Conservation (phyloP, 2,329 filamentous ascomycete genomes). For the Tympanopsis confertula region DNA sequence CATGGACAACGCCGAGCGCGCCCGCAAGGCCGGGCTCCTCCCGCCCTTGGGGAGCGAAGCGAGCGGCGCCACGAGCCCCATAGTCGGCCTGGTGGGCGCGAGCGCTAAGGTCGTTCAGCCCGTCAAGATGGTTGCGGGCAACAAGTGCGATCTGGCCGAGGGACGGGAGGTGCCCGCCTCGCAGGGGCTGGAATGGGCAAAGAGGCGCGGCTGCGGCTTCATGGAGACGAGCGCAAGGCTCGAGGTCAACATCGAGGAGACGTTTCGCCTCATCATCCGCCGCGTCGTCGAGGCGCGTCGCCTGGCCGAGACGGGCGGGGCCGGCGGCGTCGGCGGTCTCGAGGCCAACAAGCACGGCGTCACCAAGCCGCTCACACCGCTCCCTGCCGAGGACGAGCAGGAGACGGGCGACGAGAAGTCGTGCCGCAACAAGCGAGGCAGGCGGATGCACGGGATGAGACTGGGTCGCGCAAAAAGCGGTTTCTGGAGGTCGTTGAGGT, state of each 20-base stretch:
- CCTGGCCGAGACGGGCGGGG: constrained; percentile 33
- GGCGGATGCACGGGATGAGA: constrained; percentile 30
- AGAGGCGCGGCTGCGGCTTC: constrained; percentile 63
- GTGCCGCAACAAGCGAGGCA: constrained; percentile 28
- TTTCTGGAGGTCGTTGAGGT: constrained; percentile 45
- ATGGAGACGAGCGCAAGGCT: constrained; percentile 81
- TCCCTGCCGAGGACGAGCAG: constrained; percentile 23
- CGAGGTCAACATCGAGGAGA: constrained; percentile 83
- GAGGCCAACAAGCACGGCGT: constrained; percentile 36
- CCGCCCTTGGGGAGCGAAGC: constrained; percentile 13
- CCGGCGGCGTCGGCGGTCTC: constrained; percentile 18
- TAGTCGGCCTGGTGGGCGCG: constrained; percentile 17
- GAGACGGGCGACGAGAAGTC: constrained; percentile 28
- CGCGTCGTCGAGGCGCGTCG: constrained; percentile 46
- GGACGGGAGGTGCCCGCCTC: constrained; percentile 58
- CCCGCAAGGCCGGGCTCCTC: constrained; percentile 29
- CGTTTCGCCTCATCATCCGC: constrained; percentile 60
- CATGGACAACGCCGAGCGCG: constrained; percentile 47
- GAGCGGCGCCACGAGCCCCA: constrained; percentile 14
- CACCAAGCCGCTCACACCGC: constrained; percentile 44
- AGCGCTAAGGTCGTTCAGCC: constrained; percentile 48
- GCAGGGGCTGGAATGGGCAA: constrained; percentile 66
- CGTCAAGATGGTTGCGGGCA: constrained; percentile 73
- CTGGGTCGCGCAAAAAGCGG: too few species aligned
- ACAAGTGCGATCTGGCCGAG: constrained; percentile 73